Conservation (phyloP, 345 rosid species). For the Melaleuca quinquenervia region DNA sequence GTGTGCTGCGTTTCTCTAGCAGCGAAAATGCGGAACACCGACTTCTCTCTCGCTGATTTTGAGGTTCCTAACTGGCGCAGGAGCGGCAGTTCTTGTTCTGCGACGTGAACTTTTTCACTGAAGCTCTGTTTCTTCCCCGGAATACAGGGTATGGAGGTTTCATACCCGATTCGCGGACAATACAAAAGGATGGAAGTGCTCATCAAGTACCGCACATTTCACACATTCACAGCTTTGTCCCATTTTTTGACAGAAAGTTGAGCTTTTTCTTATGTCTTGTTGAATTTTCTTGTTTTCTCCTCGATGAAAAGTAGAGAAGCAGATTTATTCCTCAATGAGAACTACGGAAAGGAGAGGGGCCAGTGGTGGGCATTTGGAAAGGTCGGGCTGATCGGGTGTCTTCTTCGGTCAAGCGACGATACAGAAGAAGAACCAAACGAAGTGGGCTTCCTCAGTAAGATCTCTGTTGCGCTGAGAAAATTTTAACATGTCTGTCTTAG, state of each 20-base stretch:
- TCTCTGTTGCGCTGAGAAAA: too few species aligned
- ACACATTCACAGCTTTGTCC: too few species aligned
- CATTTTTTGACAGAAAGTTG: too few species aligned
- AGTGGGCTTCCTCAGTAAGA: too few species aligned
- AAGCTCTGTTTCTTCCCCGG: background rate
- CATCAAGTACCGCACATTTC: too few species aligned
- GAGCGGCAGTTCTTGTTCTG: background rate
- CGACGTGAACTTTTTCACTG: background rate
- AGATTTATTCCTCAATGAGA: too few species aligned
- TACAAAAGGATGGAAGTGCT: conserved; percentile 48
- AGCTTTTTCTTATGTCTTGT: too few species aligned
- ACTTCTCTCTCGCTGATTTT: conserved; percentile 21
- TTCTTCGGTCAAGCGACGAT: background rate
- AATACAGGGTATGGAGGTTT: conserved; percentile 30
- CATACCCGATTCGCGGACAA: conserved; percentile 26
- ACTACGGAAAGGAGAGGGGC: too few species aligned
- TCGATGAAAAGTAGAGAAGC: too few species aligned
- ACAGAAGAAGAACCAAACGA: background rate
- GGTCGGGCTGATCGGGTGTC: background rate
- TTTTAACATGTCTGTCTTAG: too few species aligned
- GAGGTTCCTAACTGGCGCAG: conserved; percentile 16
- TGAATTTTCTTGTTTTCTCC: too few species aligned
- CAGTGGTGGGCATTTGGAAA: fast-evolving
- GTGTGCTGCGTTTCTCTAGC: conserved; percentile 62
- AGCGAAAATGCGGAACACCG: conserved; percentile 53